Evolutionary conservation across 495 filamentous ascomycete species (phyloP).

Genomic region (Oidiodendron maius): DNA sequence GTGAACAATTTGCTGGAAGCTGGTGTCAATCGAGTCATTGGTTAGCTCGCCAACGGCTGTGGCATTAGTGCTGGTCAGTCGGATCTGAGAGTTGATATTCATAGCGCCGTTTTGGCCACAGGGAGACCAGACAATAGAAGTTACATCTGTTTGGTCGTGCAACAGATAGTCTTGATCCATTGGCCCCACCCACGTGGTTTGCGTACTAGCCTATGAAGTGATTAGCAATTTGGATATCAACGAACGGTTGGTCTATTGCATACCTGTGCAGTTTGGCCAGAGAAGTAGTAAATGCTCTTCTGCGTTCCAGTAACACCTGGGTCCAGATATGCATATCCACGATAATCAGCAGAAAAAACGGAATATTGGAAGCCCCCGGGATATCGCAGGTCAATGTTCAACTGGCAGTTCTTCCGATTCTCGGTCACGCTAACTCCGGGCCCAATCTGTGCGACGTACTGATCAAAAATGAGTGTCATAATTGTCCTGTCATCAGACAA

Average conservation of each 20-base stretch:
- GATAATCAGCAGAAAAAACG: conserved; percentile 7
- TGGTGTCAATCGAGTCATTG: conserved; percentile 30
- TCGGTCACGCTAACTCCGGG: conserved; percentile 29
- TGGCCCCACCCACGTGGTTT: conserved; percentile 31
- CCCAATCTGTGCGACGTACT: conserved; percentile 39
- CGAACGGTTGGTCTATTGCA: too few relatives aligned
- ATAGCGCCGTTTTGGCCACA: conserved; percentile 28
- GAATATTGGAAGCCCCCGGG: conserved; percentile 36
- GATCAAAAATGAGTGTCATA: conserved; percentile 42
- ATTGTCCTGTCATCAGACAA: conserved; percentile 12
- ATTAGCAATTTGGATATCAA: too few relatives aligned
- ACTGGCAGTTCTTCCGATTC: conserved; percentile 40
- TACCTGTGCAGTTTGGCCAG: too few relatives aligned
- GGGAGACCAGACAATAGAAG: conserved; percentile 26
- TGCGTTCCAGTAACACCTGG: conserved; percentile 14
- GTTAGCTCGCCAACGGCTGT: conserved; percentile 27
- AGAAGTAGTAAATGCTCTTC: conserved; percentile 31
- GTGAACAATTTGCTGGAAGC: conserved; percentile 29
- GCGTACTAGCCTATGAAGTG: conserved; percentile 25
- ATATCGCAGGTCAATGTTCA: conserved; percentile 38
- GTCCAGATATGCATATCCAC: conserved; percentile 3
- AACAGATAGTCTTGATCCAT: conserved; percentile 24
- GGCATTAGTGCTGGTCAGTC: conserved; percentile 25
- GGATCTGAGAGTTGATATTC: conserved; percentile 33
- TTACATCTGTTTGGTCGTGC: conserved; percentile 28